Percentiles rank a stretch among this genome's conserved stretches.
These are phyloP conservation scores for Solanum chilense DNA, from an alignment of 257 asterid species.

Conservation along the genomic window DNA sequence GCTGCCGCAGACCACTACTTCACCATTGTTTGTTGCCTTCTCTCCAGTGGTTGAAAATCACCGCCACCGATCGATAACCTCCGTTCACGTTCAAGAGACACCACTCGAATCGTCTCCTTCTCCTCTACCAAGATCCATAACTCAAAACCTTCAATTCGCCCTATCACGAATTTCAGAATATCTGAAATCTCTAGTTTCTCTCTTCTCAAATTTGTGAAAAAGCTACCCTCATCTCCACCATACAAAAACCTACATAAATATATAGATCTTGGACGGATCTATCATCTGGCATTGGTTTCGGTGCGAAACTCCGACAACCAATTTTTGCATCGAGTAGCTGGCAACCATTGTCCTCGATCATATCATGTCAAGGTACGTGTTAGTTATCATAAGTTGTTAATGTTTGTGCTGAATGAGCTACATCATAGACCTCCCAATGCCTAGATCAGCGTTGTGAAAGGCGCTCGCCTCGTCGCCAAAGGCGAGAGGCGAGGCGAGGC, in stretches of 20 bases:
- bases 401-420: conserved; percentile 88
- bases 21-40: not conserved
- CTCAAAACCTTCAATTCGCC: not conserved
- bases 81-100: not conserved
- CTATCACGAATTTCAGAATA: not conserved
- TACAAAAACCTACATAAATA: not conserved
- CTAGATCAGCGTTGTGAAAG: too few relatives aligned
- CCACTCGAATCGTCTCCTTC: not conserved
- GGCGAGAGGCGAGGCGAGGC: too few relatives aligned
- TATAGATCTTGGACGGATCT: not conserved
- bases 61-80: not conserved
- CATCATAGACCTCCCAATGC: conserved; percentile 98
- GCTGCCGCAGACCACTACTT: not conserved
- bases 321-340: not conserved
- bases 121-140: not conserved
- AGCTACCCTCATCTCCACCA: not conserved
- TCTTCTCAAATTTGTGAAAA: not conserved
- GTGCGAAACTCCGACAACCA: not conserved
- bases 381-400: conserved; percentile 79
- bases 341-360: conserved; percentile 49
- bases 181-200: not conserved
- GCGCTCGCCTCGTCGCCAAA: too few relatives aligned
- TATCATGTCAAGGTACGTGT: conserved; percentile 93
- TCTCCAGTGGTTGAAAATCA: not conserved
- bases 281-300: not conserved